Base-by-base conservation (phyloP, 805 yeast genomes). In the Clavispora vitiphila region DNA sequence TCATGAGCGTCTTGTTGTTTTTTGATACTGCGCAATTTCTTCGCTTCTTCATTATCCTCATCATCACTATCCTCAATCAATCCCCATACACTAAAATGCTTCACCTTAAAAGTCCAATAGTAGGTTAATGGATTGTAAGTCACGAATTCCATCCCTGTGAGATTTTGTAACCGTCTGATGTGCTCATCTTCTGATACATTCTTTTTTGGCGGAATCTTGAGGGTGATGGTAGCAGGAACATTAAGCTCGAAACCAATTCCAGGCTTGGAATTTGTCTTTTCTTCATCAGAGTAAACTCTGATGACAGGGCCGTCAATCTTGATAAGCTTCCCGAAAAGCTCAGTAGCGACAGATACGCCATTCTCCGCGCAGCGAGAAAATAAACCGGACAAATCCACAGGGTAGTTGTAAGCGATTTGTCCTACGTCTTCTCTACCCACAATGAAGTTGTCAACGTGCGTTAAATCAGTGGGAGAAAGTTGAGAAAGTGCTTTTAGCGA, bases 11-110 rank as follows among this genome's bases (percentile, higher is more conserved):
- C 69, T 42, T 67, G 71, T 39, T 57, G 51, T 39, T 65, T 54
- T 40, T 65, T 63, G 41, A 64, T 41, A 11, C 43, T 57, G 27
- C 53, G 36, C 34, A 77, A 71, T 29, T 74, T 76, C 14, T 42
- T 40, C 25, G 31, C 27, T 9, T 51, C 50, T 16, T 29, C 32
- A 8, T 20, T 29, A 30, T 50, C 54, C 31, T 73, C 79, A 18
- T 74, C 80, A 20, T 82, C 87, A 24, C 53, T 47, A 20, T 49
- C 55, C 49, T 81, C 85, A 14, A 83, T 73, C 29, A 93, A 64
- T 6, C 98, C 98, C 96, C 97, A 93, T 5, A 86, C 78, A 66
- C 96, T 88, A 56, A 93, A 93, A 66, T 93, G 99, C 51, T 84
- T 80, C 8, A 90, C 96, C 51, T 72, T 77, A 62, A 87, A 89